Percentiles rank a stretch among this genome's conserved stretches.
Evolutionary conservation across 345 rosid species (phyloP).

Genomic region (Rhodamnia rubescens): DNA sequence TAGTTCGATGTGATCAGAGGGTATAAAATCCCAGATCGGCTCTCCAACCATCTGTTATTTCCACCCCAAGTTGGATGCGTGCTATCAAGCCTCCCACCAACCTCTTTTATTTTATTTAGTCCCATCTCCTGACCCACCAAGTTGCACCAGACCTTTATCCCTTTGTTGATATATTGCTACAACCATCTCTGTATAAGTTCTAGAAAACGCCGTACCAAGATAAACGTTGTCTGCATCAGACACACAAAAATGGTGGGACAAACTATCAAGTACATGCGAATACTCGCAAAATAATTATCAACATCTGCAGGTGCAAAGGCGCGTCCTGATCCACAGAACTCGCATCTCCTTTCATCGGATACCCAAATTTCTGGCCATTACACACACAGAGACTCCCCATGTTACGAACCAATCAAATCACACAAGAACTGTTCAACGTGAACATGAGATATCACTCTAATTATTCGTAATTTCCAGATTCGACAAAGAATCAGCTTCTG

Average conservation of each 20-base stretch:
- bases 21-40: not conserved
- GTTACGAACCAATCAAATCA: not conserved
- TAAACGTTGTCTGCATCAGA: not conserved
- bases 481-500: not conserved
- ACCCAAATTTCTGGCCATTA: not conserved
- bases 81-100: not conserved
- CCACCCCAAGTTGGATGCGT: not conserved
- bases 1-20: not conserved
- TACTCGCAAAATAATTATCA: not conserved
- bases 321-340: not conserved
- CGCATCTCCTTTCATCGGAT: not conserved
- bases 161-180: not conserved
- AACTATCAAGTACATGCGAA: not conserved
- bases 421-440: not conserved
- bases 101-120: not conserved
- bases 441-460: not conserved
- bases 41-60: not conserved
- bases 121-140: not conserved
- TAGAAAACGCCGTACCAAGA: not conserved
- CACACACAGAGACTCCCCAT: not conserved
- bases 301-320: not conserved
- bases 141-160: not conserved
- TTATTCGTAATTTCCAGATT: not conserved
- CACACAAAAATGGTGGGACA: not conserved
- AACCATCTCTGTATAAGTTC: not conserved